These are phyloP conservation scores for Colletotrichum endophyticum DNA, from an alignment of 2,329 filamentous ascomycete genomes.

Conservation along the genomic window DNA sequence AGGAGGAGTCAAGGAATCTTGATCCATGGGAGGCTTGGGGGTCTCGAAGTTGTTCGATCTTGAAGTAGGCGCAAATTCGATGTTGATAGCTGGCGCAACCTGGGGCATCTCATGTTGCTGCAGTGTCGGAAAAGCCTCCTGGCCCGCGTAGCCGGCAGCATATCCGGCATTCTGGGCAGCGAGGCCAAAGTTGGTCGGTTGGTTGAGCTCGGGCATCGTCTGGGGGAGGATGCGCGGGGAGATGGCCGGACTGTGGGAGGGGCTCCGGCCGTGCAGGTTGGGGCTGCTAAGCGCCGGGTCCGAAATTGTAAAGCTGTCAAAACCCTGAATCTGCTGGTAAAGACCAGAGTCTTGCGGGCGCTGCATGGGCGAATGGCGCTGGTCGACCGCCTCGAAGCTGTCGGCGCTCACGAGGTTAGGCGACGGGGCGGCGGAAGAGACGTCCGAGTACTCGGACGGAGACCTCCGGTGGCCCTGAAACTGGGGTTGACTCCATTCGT, in stretches of 20 bases:
- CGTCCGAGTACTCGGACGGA: conserved; percentile 91
- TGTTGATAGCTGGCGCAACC: conserved; percentile 94
- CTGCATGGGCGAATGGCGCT: conserved; percentile 81
- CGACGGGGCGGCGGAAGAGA: conserved; percentile 84
- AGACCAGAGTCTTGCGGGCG: conserved; percentile 73
- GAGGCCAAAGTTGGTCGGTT: conserved; percentile 52
- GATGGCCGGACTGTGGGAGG: conserved; percentile 75
- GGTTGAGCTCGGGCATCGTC: conserved; percentile 56
- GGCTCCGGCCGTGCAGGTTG: conserved; percentile 74
- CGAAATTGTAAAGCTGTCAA: conserved; percentile 81
- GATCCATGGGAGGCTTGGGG: conserved; percentile 68
- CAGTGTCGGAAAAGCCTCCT: conserved; percentile 59
- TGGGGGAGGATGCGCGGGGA: conserved; percentile 66
- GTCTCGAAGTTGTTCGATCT: conserved; percentile 70
- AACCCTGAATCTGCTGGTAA: conserved; percentile 78
- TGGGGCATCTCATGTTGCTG: conserved; percentile 69
- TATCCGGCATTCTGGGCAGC: conserved; percentile 44
- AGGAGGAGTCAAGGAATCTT: conserved; percentile 85
- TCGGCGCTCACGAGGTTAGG: conserved; percentile 82
- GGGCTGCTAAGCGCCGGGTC: conserved; percentile 72
- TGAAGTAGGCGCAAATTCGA: conserved; percentile 84
- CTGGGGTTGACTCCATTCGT: conserved; percentile 59
- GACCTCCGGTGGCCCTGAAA: conserved; percentile 85
- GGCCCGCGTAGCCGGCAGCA: conserved; percentile 38
- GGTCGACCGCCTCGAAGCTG: conserved; percentile 74